Base-by-base conservation (phyloP, 257 asterid species). In the Gynochthodes officinalis region DNA sequence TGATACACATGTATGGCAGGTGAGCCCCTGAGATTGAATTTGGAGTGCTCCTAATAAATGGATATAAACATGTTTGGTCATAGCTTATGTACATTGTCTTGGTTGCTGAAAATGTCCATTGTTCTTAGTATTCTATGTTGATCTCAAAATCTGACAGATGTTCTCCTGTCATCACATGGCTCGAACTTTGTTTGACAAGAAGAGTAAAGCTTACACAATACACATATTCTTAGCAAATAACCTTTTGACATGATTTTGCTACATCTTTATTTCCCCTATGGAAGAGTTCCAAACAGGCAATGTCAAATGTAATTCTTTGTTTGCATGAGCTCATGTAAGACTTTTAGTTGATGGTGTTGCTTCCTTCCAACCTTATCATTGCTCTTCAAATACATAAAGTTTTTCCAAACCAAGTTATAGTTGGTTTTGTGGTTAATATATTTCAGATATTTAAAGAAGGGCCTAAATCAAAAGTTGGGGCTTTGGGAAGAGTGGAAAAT, bases 1-100 rank as follows among this genome's bases (percentile, higher is more conserved):
- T 19, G 99, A 95, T 79, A 95, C 97, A 55, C 99, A 95, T 61
- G 99, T 92, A 63, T 95, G 99, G 99, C 69, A 89, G 97, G 99
- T 94, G 67, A 78, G 81, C 64, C 52, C n/a, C 73, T 67, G 60
- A 60, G 18, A 19, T 15, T 37, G 40, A n/a, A n/a, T 44, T 49
- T 5, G 7, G 2, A 60, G 1, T 43, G 57, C 30, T 52, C 60
- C 21, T 10, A 12, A 58, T 5, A 35, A 44, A 71, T 52, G 25
- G 44, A 18, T 18, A 54, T 7, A 37, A 37, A 18, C 49, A 39
- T 21, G 68, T 35, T 63, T 37, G 21, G 68, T 7, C 30, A 37
- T 35, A 18, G n/a, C 4, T 63, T 39, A 11, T 42, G 13, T 63
- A 30, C 27, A 61, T 16, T 61, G 23, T 63, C 39, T 28, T 58